Evolutionary conservation across 768 basidiomycete genomes (phyloP).

Genomic region (Leccinum disarticulatum): DNA sequence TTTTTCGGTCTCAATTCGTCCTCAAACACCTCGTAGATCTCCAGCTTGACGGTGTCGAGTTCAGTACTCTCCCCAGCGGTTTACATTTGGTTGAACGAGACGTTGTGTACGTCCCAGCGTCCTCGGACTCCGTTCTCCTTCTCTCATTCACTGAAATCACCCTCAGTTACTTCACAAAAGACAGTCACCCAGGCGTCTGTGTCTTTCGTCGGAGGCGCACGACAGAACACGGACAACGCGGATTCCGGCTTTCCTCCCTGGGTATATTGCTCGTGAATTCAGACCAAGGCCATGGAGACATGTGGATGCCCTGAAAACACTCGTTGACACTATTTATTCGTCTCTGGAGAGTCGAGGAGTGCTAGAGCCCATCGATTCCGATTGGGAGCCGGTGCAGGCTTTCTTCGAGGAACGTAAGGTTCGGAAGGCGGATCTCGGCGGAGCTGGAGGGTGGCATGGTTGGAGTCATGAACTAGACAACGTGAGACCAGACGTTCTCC

Average conservation of each 20-base stretch:
- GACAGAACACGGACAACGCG: conserved; percentile 69
- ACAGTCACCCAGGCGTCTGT: conserved; percentile 67
- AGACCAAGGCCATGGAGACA: conserved; percentile 79
- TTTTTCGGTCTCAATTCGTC: background rate
- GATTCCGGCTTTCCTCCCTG: conserved; percentile 76
- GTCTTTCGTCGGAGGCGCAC: conserved; percentile 72
- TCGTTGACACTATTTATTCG: conserved; percentile 55
- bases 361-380: conserved; percentile 50
- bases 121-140: background rate
- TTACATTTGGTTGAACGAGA: conserved; percentile 78
- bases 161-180: conserved; percentile 70
- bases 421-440: conserved; percentile 48
- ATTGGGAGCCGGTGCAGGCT: conserved; percentile 59
- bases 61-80: conserved; percentile 79
- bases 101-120: conserved; percentile 57
- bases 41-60: conserved; percentile 70
- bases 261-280: conserved; percentile 69
- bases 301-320: conserved; percentile 58
- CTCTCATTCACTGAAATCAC: conserved; percentile 11
- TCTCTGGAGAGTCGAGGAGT: conserved; percentile 46
- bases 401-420: conserved; percentile 70
- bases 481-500: conserved; percentile 32
- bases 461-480: conserved; percentile 68
- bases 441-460: conserved; percentile 61
- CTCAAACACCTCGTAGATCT: conserved; percentile 45